Conservation (phyloP, 2,329 filamentous ascomycete species). For the Fusarium sororula region DNA sequence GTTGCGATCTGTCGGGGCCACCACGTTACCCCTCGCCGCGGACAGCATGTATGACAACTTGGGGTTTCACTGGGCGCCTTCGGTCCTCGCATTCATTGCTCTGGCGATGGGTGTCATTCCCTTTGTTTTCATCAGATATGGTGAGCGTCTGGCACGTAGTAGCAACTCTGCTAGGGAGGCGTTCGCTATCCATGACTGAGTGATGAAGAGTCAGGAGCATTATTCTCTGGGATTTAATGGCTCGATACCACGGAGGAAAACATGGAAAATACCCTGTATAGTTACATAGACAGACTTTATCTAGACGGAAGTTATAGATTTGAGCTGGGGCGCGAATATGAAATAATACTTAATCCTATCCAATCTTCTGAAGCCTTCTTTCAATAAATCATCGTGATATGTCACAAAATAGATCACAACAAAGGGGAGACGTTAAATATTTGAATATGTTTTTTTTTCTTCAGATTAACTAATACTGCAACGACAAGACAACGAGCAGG, state of each 20-base stretch:
- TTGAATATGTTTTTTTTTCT: conserved; percentile 41
- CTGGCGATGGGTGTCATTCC: conserved; percentile 46
- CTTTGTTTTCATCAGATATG: conserved; percentile 46
- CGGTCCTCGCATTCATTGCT: conserved; percentile 46
- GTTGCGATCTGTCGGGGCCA: conserved; percentile 47
- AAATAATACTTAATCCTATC: neutral
- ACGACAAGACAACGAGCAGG: conserved; percentile 53
- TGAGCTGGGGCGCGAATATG: neutral
- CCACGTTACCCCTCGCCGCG: conserved; percentile 47
- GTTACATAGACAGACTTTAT: neutral
- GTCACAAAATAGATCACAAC: neutral
- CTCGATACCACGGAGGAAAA: neutral
- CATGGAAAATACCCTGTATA: neutral
- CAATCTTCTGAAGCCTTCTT: neutral
- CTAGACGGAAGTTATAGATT: neutral
- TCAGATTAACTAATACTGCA: conserved; percentile 57
- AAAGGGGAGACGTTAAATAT: neutral
- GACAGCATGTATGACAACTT: conserved; percentile 45
- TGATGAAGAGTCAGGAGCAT: neutral
- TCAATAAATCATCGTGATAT: neutral
- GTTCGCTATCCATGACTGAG: conserved; percentile 32
- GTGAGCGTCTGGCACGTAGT: conserved; percentile 42
- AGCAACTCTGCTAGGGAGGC: conserved; percentile 41
- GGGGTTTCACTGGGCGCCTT: conserved; percentile 49
- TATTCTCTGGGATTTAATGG: neutral